Evolutionary conservation across 2,329 filamentous ascomycete genomes (phyloP).

Genomic region (Nannizzia gypsea): DNA sequence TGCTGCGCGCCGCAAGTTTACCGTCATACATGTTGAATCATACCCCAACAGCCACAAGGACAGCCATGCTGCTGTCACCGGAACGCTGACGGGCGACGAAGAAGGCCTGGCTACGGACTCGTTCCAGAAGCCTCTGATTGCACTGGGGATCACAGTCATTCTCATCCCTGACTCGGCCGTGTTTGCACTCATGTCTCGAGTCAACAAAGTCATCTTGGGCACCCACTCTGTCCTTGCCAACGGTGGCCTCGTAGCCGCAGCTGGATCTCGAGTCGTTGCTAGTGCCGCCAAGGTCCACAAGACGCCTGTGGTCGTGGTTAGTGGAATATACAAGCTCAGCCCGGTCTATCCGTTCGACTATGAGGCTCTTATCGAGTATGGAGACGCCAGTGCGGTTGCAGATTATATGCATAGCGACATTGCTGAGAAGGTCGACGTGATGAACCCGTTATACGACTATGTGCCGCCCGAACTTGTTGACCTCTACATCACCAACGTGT

Average conservation of each 20-base stretch:
- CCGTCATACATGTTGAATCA: slow-evolving; percentile 68
- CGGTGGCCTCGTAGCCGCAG: slow-evolving; percentile 71
- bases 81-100: slow-evolving; percentile 39
- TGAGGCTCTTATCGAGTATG: slow-evolving; percentile 74
- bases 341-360: slow-evolving; percentile 78
- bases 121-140: slow-evolving; percentile 65
- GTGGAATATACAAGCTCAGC: slow-evolving; percentile 86
- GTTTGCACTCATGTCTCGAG: slow-evolving; percentile 86
- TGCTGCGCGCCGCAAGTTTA: slow-evolving; percentile 81
- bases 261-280: slow-evolving; percentile 73
- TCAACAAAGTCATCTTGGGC: slow-evolving; percentile 88
- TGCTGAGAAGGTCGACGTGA: slow-evolving; percentile 64
- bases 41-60: slow-evolving; percentile 56
- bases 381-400: slow-evolving; percentile 64
- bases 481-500: slow-evolving; percentile 65
- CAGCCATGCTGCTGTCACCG: slow-evolving; percentile 52
- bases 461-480: slow-evolving; percentile 58
- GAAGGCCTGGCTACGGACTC: slow-evolving; percentile 37
- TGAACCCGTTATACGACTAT: slow-evolving; percentile 71
- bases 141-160: slow-evolving; percentile 69
- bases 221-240: slow-evolving; percentile 81
- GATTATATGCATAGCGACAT: slow-evolving; percentile 68
- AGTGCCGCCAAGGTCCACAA: slow-evolving; percentile 71
- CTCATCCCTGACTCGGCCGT: slow-evolving; percentile 73
- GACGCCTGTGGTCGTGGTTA: slow-evolving; percentile 76